These are phyloP conservation scores for Rosa persica DNA, from an alignment of 306 rosid genomes.

Conservation along the genomic window DNA sequence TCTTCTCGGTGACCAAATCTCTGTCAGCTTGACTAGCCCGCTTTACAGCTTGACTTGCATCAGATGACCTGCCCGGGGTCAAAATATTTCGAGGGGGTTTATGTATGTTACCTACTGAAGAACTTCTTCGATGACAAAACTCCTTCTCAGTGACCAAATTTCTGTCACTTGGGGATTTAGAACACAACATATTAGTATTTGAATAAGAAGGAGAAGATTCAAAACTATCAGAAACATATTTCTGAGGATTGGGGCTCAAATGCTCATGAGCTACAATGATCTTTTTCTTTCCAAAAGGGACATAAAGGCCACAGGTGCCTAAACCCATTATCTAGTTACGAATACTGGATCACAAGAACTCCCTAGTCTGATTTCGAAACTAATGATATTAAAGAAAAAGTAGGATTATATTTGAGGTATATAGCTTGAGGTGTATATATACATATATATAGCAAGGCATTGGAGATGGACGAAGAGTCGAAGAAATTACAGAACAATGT, in stretches of 20 bases:
- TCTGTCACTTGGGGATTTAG: neutral
- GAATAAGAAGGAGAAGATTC: neutral
- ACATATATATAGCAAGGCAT: neutral
- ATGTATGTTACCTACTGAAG: neutral
- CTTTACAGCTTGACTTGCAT: neutral
- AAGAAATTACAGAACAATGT: neutral
- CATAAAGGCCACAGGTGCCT: slow-evolving; percentile 1
- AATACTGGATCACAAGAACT: neutral
- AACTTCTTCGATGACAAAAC: slow-evolving; percentile 1
- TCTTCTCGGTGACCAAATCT: neutral
- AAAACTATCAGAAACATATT: neutral
- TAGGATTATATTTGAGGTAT: neutral
- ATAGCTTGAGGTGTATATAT: neutral
- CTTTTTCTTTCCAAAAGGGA: slow-evolving; percentile 1
- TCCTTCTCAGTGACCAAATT: neutral
- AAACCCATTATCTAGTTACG: neutral
- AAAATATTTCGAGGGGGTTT: neutral
- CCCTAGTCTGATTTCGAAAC: neutral
- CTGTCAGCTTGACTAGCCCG: neutral
- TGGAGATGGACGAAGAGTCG: neutral
- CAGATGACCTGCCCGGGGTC: neutral
- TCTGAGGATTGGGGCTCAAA: neutral
- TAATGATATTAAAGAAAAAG: neutral
- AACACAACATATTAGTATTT: neutral
- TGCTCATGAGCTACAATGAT: neutral